Evolutionary conservation across 306 rosid genomes (phyloP).

Genomic region (Hippophae gyantsensis): DNA sequence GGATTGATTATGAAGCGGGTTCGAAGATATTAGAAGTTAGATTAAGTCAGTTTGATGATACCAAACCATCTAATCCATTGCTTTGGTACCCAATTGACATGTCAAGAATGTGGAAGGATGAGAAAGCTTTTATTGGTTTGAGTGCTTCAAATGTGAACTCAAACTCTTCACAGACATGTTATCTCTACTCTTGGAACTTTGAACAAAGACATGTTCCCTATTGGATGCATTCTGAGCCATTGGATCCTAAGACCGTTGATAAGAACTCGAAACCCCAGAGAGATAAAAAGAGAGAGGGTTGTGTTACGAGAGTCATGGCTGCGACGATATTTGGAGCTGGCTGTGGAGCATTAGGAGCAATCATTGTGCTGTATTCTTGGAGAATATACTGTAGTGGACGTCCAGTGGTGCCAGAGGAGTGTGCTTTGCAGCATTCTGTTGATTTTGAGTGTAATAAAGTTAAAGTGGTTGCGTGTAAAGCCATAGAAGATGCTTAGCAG

Average conservation of each 20-base stretch:
- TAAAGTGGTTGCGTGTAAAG: slow-evolving; percentile 54
- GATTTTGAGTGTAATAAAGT: slow-evolving; percentile 85
- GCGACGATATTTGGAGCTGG: slow-evolving; percentile 80
- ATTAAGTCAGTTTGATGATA: slow-evolving; percentile 35
- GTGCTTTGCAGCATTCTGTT: slow-evolving; percentile 40
- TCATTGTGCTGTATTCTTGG: slow-evolving; percentile 68
- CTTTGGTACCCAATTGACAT: slow-evolving; percentile 52
- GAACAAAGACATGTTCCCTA: slow-evolving; percentile 42
- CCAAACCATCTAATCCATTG: slow-evolving; percentile 54
- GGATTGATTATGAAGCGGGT: slow-evolving; percentile 84
- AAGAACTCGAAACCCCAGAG: slow-evolving; percentile 28
- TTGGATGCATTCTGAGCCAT: slow-evolving; percentile 79
- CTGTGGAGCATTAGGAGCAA: slow-evolving; percentile 82
- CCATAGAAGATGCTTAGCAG: slow-evolving; percentile 62
- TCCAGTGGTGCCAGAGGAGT: slow-evolving; percentile 84
- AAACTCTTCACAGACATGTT: slow-evolving; percentile 31
- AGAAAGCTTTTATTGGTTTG: slow-evolving; percentile 53
- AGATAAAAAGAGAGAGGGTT: slow-evolving; percentile 47
- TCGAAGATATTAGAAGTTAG: slow-evolving; percentile 64
- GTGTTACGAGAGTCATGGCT: slow-evolving; percentile 46
- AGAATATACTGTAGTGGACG: slow-evolving; percentile 64
- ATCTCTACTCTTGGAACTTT: slow-evolving; percentile 69
- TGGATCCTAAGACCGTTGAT: slow-evolving; percentile 46
- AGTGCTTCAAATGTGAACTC: slow-evolving; percentile 34
- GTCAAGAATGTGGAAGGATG: slow-evolving; percentile 34